A percentile compares a stretch with the other conserved stretches of the same genome.
These are phyloP conservation scores for Leccinum pachyderme DNA, from an alignment of 1,284 basidiomycete genomes.

Conservation along the genomic window DNA sequence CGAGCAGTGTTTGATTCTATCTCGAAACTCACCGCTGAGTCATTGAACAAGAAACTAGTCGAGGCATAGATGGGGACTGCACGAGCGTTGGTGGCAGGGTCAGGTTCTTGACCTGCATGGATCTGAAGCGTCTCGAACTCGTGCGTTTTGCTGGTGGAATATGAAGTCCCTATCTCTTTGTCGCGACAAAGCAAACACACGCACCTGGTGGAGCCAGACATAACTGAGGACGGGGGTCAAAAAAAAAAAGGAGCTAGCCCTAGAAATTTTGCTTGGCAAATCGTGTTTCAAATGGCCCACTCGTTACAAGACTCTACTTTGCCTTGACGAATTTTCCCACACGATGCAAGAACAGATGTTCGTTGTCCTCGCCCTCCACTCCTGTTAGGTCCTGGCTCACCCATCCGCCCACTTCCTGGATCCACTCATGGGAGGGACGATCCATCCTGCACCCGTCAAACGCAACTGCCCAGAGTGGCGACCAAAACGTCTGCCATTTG, in stretches of 20 bases:
- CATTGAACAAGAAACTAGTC: slow-evolving; percentile 78
- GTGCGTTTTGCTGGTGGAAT: slow-evolving; percentile 24
- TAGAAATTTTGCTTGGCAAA: too few species aligned
- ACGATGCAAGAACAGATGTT: slow-evolving; percentile 57
- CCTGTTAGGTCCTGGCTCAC: slow-evolving; percentile 48
- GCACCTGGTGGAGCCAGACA: slow-evolving; percentile 8
- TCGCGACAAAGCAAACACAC: not conserved
- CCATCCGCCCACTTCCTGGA: slow-evolving; percentile 41
- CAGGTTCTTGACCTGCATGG: slow-evolving; percentile 77
- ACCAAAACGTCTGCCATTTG: slow-evolving; percentile 69
- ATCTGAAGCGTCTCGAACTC: slow-evolving; percentile 84
- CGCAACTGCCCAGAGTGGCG: slow-evolving; percentile 56
- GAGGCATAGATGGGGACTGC: slow-evolving; percentile 83
- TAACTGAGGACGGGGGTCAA: not conserved
- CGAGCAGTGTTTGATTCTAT: not conserved
- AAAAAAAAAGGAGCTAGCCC: not conserved
- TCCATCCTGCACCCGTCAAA: slow-evolving; percentile 65
- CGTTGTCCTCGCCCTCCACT: slow-evolving; percentile 45
- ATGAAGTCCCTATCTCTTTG: not conserved
- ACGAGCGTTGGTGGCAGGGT: slow-evolving; percentile 72
- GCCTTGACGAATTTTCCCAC: slow-evolving; percentile 53
- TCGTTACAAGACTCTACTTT: too few species aligned
- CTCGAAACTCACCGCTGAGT: slow-evolving; percentile 52
- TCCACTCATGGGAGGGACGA: slow-evolving; percentile 53
- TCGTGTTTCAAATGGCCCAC: too few species aligned